phyloP scores from a whole-genome alignment of 2,329 filamentous ascomycete species.

The Microdochium bolleyi region DNA sequence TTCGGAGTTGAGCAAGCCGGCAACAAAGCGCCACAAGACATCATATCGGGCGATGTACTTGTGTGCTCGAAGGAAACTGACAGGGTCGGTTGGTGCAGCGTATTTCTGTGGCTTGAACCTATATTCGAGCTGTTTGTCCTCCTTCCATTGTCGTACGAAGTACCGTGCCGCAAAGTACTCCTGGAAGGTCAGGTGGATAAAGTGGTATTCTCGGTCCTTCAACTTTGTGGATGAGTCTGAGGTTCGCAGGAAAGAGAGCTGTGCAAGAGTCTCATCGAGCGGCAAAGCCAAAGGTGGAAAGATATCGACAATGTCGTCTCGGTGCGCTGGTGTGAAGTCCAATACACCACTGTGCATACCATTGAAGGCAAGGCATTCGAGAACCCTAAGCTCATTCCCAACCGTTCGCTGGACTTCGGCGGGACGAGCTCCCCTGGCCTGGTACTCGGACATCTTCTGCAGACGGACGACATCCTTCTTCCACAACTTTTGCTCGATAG shows the following conservation, averaged over 20 bases:
- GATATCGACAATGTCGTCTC: conserved; percentile 10
- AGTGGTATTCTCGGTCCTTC: conserved; percentile 23
- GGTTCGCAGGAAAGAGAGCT: conserved; percentile 27
- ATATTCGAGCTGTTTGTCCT: conserved; percentile 8
- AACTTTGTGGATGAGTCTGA: conserved; percentile 13
- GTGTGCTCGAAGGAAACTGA: conserved; percentile 19
- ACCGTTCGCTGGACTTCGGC: conserved; percentile 8
- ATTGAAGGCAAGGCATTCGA: conserved; percentile 25
- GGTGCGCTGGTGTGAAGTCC: conserved; percentile 19
- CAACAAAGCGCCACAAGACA: conserved; percentile 32
- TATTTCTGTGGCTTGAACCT: conserved; percentile 3
- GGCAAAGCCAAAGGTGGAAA: conserved; percentile 8
- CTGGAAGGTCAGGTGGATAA: conserved; percentile 32
- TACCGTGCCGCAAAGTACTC: conserved; percentile 32
- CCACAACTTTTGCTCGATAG: conserved; percentile 26
- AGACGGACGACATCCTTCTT: conserved; percentile 25
- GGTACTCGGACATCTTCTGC: conserved; percentile 10
- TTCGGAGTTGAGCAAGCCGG: conserved; percentile 22
- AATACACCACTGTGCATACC: conserved; percentile 23
- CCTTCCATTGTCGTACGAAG: conserved; percentile 23
- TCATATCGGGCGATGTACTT: conserved; percentile 31
- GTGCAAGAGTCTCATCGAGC: conserved; percentile 4
- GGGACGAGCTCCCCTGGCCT: conserved; percentile 1
- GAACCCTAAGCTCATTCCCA: conserved; percentile 11
- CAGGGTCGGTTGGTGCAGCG: background rate